These are phyloP conservation scores for Verticillium albo-atrum DNA, from an alignment of 2,329 filamentous ascomycete genomes.

Conservation along the genomic window DNA sequence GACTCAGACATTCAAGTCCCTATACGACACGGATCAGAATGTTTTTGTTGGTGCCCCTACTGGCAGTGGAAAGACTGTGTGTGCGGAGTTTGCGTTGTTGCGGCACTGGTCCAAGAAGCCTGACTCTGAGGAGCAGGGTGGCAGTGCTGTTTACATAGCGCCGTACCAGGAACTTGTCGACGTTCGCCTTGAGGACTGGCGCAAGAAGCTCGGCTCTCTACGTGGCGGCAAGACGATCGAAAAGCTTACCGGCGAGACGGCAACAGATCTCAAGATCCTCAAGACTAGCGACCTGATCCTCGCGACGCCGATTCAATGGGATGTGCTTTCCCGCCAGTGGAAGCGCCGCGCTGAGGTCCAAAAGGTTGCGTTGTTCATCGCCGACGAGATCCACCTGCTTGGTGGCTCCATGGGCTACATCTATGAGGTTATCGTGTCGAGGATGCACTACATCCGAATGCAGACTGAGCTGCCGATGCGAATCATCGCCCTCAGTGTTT, in stretches of 20 bases:
- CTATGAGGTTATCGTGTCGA: constrained; percentile 95
- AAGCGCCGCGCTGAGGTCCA: constrained; percentile 94
- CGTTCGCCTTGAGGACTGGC: constrained; percentile 77
- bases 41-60: constrained; percentile 91
- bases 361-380: constrained; percentile 84
- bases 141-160: constrained; percentile 87
- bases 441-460: constrained; percentile 92
- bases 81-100: constrained; percentile 88
- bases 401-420: constrained; percentile 82
- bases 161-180: constrained; percentile 94
- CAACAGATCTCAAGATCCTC: constrained; percentile 82
- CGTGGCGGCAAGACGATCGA: constrained; percentile 84
- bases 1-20: constrained; percentile 91
- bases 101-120: constrained; percentile 76
- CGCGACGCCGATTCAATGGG: constrained; percentile 92
- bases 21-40: constrained; percentile 88
- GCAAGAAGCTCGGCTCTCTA: constrained; percentile 66
- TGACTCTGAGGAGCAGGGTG: constrained; percentile 37
- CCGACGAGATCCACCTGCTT: constrained; percentile 91
- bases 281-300: constrained; percentile 85
- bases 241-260: constrained; percentile 90
- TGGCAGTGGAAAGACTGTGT: constrained; percentile 94
- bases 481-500: constrained; percentile 86
- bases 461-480: constrained; percentile 82
- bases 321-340: constrained; percentile 93